Evolutionary conservation across 805 yeast genomes (phyloP).

Genomic region (Yarrowia sp.): DNA sequence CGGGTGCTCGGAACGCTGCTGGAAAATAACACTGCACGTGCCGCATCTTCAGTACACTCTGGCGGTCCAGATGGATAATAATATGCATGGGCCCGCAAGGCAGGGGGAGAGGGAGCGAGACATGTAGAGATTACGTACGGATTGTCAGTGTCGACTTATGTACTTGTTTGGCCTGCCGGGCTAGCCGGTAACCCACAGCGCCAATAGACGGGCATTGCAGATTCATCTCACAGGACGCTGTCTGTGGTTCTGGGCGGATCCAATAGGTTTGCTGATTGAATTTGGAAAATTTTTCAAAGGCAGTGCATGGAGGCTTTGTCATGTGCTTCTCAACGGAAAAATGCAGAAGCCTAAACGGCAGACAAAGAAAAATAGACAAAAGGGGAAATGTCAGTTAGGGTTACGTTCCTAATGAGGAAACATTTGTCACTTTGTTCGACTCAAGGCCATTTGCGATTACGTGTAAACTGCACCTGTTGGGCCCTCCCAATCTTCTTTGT

Average conservation of each 20-base stretch:
- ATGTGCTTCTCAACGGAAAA: constrained; percentile 27
- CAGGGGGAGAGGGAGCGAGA: constrained; percentile 2
- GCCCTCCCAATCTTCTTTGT: constrained; percentile 15
- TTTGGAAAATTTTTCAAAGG: constrained; percentile 24
- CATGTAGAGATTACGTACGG: background rate
- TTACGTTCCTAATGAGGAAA: background rate
- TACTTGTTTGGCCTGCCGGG: background rate
- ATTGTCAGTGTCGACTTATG: background rate
- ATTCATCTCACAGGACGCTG: background rate
- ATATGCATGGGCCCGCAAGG: background rate
- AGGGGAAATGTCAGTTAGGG: background rate
- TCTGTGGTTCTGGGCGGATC: background rate
- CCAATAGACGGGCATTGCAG: background rate
- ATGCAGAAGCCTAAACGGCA: constrained; percentile 6
- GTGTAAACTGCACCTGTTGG: constrained; percentile 23
- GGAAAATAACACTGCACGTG: constrained; percentile 13
- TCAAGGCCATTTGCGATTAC: constrained; percentile 20
- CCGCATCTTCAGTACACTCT: constrained; percentile 22
- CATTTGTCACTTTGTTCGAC: constrained; percentile 1
- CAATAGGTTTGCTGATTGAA: constrained; percentile 2
- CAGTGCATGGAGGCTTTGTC: constrained; percentile 22
- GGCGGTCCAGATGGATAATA: constrained; percentile 22
- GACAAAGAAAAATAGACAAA: constrained; percentile 7
- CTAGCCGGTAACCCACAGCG: background rate
- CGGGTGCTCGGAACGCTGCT: constrained; percentile 25